Evolutionary conservation across 2,329 filamentous ascomycete species (phyloP).

Genomic region (Penicillium aurantiogriseum): DNA sequence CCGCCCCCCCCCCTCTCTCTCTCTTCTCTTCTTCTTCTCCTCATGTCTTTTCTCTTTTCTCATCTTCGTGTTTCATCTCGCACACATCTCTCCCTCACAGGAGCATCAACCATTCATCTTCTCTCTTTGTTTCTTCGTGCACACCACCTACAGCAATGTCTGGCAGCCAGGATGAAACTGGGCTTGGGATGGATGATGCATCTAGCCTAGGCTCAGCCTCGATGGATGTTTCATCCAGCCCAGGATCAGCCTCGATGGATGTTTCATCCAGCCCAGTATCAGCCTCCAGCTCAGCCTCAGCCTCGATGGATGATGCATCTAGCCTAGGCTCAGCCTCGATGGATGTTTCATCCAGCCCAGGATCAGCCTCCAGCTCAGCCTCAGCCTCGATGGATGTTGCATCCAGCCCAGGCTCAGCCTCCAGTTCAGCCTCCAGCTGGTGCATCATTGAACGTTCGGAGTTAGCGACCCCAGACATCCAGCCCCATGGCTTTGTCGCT

Average conservation of each 20-base stretch:
- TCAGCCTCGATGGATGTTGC: too few relatives aligned
- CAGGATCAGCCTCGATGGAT: too few relatives aligned
- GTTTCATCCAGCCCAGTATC: too few relatives aligned
- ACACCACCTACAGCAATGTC: neutral
- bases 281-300: too few relatives aligned
- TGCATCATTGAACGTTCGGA: neutral
- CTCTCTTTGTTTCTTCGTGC: neutral
- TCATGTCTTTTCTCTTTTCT: neutral
- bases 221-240: too few relatives aligned
- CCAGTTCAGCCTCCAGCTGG: too few relatives aligned
- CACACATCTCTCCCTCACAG: neutral
- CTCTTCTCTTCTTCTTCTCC: neutral
- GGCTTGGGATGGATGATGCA: neutral
- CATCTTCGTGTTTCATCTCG: neutral
- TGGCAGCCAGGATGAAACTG: neutral
- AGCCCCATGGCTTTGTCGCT: too few relatives aligned
- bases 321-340: too few relatives aligned
- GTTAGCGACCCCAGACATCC: neutral
- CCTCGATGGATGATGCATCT: too few relatives aligned
- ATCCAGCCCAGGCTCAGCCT: neutral
- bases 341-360: too few relatives aligned
- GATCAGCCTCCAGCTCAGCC: too few relatives aligned
- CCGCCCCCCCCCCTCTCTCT: neutral
- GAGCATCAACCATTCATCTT: neutral
- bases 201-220: neutral